Evolutionary conservation across 257 asterid species (phyloP), one percentile per base, ranked within the genome.

Genomic region (Misopates orontium): DNA sequence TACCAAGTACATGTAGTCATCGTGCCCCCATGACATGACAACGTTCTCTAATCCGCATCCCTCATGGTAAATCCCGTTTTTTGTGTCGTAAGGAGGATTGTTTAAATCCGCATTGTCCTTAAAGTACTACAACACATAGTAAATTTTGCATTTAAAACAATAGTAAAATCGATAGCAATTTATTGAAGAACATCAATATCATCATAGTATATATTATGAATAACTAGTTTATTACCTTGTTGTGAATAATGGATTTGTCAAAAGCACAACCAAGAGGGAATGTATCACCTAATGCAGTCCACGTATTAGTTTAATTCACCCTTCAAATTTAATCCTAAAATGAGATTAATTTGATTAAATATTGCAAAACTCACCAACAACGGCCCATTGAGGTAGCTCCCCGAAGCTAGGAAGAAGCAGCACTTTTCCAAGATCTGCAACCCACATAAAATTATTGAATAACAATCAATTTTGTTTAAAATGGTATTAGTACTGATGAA

Each of bases 1-100:
- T n/a, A n/a, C 88, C 83, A 82, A 62, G 66, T 74, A 82, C 88
- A 82, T 79, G 61, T 79, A 79, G 66, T 82, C 85, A 51, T 79
- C 88, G 48, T 82, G 88, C 3, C 85, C 88, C 81, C 81, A 82
- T 10, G 85, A 77, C 85, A 82, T 82, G 16, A 71, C 72, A 16
- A 82, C 82, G 1, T 82, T 77, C 22, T 82, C 80, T 0, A 82
- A 51, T 2, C 88, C 88, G 42, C 88, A 82, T 16, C 80, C 84
- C 62, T 74, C 67, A 18, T 65, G n/a, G 67, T 82, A 79, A 55
- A 82, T 59, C 23, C 88, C 88, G 66, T 77, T 63, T 66, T 72
- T 77, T 10, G 85, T 77, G 53, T 22, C 42, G 69, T 57, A 79
- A 8, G n/a, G 14, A 2, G 81, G 63, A 74, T 82, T 79, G 53